Evolutionary conservation across 1,284 basidiomycete species (phyloP).

Genomic region (Puccinia brachypodii): DNA sequence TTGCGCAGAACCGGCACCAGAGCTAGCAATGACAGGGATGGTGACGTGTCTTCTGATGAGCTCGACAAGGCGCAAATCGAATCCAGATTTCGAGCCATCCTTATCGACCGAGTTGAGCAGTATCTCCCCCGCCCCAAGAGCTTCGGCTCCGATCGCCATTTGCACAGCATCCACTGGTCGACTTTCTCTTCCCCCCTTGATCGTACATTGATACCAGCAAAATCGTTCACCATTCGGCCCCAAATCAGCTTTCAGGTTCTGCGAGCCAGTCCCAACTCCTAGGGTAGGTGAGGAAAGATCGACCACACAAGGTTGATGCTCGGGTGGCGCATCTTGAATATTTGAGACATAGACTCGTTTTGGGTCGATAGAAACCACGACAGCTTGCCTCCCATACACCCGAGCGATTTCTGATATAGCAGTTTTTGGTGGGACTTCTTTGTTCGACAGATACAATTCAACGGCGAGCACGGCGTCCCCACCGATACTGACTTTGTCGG

Average conservation of each 20-base stretch:
- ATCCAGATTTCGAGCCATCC: conserved; percentile 89
- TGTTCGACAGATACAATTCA: conserved; percentile 38
- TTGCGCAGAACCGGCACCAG: conserved; percentile 76
- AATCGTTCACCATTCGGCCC: conserved; percentile 67
- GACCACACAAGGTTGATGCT: conserved; percentile 67
- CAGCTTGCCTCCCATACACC: conserved; percentile 92
- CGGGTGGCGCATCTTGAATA: conserved; percentile 60
- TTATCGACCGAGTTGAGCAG: conserved; percentile 95
- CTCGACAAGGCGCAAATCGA: conserved; percentile 79
- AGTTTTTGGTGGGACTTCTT: conserved; percentile 60
- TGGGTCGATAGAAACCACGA: conserved; percentile 97
- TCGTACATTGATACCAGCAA: conserved; percentile 98
- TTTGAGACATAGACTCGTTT: conserved; percentile 79
- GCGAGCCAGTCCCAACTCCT: neutral
- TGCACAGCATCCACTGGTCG: conserved; percentile 90
- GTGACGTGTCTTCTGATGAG: conserved; percentile 73
- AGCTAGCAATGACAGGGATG: conserved; percentile 93
- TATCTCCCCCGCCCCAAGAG: conserved; percentile 90
- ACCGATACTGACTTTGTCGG: conserved; percentile 85
- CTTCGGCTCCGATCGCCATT: conserved; percentile 82
- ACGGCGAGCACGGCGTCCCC: conserved; percentile 56
- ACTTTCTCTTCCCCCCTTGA: conserved; percentile 83
- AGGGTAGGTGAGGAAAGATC: conserved; percentile 64
- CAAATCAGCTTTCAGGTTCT: conserved; percentile 60
- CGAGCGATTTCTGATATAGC: conserved; percentile 90